Percentiles rank a stretch among this genome's conserved stretches.
Evolutionary conservation across 345 rosid species (phyloP).

Genomic region (Acer yangbiense): DNA sequence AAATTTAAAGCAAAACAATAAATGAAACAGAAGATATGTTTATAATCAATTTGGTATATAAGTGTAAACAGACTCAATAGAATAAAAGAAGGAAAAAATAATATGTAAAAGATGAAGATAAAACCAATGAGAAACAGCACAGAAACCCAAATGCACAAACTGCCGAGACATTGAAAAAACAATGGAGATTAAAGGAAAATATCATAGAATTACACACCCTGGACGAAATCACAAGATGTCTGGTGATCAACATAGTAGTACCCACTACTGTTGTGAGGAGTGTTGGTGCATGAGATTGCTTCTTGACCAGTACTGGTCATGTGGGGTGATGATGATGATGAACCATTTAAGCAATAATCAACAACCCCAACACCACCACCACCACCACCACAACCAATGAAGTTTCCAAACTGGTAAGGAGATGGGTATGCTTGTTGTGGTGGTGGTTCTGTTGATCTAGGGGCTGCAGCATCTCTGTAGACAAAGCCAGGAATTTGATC

Average conservation of each 20-base stretch:
- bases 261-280: conserved; percentile 18
- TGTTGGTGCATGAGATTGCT: conserved; percentile 22
- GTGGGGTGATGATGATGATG: conserved; percentile 11
- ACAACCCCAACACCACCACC: conserved; percentile 14
- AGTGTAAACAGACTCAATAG: neutral
- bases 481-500: conserved; percentile 26
- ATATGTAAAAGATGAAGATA: neutral
- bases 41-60: conserved; percentile 5
- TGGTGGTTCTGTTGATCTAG: conserved; percentile 19
- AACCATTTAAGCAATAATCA: conserved; percentile 24
- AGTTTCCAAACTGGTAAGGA: conserved; percentile 28
- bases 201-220: conserved; percentile 26
- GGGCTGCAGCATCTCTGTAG: conserved; percentile 26
- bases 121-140: conserved; percentile 23
- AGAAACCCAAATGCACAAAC: conserved; percentile 25
- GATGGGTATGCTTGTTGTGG: conserved; percentile 23
- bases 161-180: neutral
- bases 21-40: conserved; percentile 16
- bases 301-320: conserved; percentile 24
- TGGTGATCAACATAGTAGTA: conserved; percentile 29
- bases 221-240: conserved; percentile 37
- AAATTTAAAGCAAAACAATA: conserved; percentile 5
- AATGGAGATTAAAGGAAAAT: neutral
- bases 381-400: conserved; percentile 27
- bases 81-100: neutral